These are phyloP conservation scores for Ustulina deusta DNA, from an alignment of 2,329 filamentous ascomycete genomes.

Conservation along the genomic window DNA sequence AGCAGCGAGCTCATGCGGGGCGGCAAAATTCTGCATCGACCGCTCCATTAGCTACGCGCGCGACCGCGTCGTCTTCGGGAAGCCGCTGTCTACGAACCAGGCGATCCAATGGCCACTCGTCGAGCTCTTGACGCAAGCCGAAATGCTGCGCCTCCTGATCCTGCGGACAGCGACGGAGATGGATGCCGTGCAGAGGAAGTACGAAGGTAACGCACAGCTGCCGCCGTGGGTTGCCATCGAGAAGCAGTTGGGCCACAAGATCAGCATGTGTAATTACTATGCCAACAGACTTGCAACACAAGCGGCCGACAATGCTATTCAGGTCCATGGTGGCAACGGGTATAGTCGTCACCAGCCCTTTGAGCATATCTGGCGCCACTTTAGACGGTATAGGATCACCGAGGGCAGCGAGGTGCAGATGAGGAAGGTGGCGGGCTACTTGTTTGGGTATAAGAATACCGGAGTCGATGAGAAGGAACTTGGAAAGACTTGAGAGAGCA, in stretches of 20 bases:
- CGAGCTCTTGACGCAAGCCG: constrained; percentile 69
- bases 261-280: constrained; percentile 75
- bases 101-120: constrained; percentile 74
- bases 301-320: constrained; percentile 72
- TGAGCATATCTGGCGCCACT: constrained; percentile 75
- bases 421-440: constrained; percentile 59
- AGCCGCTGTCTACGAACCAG: constrained; percentile 69
- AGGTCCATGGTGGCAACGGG: constrained; percentile 70
- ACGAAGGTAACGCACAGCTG: constrained; percentile 46
- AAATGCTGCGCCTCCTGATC: constrained; percentile 72
- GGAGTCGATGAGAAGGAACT: constrained; percentile 20
- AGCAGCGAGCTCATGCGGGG: constrained; percentile 69
- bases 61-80: constrained; percentile 66
- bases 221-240: constrained; percentile 66
- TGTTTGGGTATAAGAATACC: constrained; percentile 50
- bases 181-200: constrained; percentile 62
- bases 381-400: constrained; percentile 71
- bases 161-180: constrained; percentile 71
- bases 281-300: constrained; percentile 70
- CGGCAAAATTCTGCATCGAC: constrained; percentile 70
- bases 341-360: constrained; percentile 68
- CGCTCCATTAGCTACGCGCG: constrained; percentile 68
- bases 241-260: constrained; percentile 68
- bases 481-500: background rate
- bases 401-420: constrained; percentile 75